A percentile compares a stretch with the other conserved stretches of the same genome.
These are phyloP conservation scores for Blechomonas ayalai DNA, from an alignment of 208 protist species.

Conservation along the genomic window DNA sequence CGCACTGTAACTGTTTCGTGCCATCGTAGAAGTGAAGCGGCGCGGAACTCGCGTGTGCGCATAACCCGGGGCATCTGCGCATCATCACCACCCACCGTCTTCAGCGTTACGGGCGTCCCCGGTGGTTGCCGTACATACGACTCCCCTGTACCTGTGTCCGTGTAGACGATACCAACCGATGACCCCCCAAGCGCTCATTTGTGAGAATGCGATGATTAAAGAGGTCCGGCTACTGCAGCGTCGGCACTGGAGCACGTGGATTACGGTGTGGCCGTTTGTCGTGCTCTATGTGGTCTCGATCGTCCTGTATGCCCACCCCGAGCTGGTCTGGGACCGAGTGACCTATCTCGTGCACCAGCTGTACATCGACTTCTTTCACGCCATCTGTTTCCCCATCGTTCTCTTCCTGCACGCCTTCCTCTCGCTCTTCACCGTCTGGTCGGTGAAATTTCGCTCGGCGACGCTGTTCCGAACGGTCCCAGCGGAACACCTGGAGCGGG, in stretches of 20 bases:
- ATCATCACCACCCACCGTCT: too few relatives aligned
- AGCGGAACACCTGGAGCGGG: conserved; percentile 27
- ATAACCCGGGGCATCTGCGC: too few relatives aligned
- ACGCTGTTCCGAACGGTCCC: conserved; percentile 52
- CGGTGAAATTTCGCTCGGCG: conserved; percentile 64
- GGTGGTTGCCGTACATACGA: too few relatives aligned
- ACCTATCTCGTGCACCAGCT: conserved; percentile 82
- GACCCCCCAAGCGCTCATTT: conserved; percentile 38
- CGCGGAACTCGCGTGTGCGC: too few relatives aligned
- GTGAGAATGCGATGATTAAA: conserved; percentile 68
- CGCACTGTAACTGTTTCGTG: too few relatives aligned
- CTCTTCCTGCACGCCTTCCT: conserved; percentile 81
- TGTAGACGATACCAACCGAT: too few relatives aligned
- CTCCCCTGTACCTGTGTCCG: too few relatives aligned
- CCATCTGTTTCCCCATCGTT: conserved; percentile 69
- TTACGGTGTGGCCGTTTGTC: conserved; percentile 81
- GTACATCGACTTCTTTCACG: conserved; percentile 90
- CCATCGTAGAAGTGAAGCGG: too few relatives aligned
- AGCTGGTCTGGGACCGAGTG: conserved; percentile 79
- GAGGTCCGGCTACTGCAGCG: conserved; percentile 49
- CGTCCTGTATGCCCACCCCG: conserved; percentile 64
- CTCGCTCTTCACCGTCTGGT: conserved; percentile 88
- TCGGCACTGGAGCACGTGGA: conserved; percentile 68
- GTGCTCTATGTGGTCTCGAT: conserved; percentile 55
- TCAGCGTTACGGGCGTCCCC: too few relatives aligned